A percentile compares a stretch with the other conserved stretches of the same genome.
These are phyloP conservation scores for Dunaliella primolecta DNA, from an alignment of 139 green algal species.

Conservation along the genomic window DNA sequence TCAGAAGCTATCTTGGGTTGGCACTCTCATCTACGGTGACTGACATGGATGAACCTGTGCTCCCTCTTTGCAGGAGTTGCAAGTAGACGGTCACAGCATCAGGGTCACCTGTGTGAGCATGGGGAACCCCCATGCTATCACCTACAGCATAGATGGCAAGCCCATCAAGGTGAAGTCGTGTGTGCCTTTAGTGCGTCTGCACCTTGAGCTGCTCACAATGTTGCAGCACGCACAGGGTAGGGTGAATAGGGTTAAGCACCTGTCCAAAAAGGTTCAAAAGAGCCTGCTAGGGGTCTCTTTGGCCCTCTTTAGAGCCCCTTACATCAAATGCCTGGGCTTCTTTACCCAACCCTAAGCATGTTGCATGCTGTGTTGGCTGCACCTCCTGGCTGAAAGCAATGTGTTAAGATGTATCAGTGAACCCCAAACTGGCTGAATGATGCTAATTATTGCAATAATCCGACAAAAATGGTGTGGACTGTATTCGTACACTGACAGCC, in stretches of 20 bases:
- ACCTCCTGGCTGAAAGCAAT: too few relatives aligned
- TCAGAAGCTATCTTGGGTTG: too few relatives aligned
- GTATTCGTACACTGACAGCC: conserved; percentile 54
- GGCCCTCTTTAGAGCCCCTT: too few relatives aligned
- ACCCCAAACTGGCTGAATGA: conserved; percentile 13
- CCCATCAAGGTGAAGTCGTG: conserved; percentile 66
- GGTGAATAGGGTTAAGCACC: too few relatives aligned
- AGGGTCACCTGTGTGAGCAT: conserved; percentile 90
- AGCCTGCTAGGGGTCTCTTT: too few relatives aligned
- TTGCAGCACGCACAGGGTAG: not conserved
- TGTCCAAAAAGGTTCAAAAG: too few relatives aligned
- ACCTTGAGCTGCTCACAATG: not conserved
- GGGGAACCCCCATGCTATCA: conserved; percentile 96
- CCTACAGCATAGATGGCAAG: conserved; percentile 66
- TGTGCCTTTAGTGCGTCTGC: not conserved
- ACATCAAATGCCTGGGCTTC: too few relatives aligned
- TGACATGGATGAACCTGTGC: too few relatives aligned
- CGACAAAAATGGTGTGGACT: conserved; percentile 26
- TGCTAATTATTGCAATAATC: conserved; percentile 10
- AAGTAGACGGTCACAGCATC: conserved; percentile 74
- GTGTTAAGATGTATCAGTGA: too few relatives aligned
- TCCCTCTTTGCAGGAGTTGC: conserved; percentile 49
- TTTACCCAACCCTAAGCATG: too few relatives aligned
- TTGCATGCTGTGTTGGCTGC: too few relatives aligned
- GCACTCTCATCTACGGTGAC: too few relatives aligned